These are phyloP conservation scores for Nicotiana benthamiana DNA, from an alignment of 257 asterid genomes.

Conservation along the genomic window DNA sequence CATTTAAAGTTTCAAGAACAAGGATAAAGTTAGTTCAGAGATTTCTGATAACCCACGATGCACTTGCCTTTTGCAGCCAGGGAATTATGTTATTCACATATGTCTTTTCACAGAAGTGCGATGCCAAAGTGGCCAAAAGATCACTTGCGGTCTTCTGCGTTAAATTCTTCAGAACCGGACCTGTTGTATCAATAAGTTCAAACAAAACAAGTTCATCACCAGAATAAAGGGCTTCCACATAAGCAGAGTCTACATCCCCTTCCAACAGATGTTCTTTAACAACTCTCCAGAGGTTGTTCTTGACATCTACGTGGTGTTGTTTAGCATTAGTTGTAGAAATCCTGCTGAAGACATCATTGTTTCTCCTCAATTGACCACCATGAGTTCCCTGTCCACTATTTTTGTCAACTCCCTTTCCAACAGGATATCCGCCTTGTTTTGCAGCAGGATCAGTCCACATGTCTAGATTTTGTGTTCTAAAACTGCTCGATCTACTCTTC, in stretches of 20 bases:
- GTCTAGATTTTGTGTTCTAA: conserved; percentile 39
- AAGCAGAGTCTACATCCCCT: conserved; percentile 76
- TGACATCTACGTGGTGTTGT: conserved; percentile 35
- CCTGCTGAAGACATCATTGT: conserved; percentile 27
- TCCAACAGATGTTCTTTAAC: conserved; percentile 44
- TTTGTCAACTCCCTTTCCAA: conserved; percentile 31
- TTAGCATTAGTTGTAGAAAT: conserved; percentile 33
- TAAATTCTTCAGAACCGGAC: conserved; percentile 68
- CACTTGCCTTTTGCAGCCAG: conserved; percentile 92
- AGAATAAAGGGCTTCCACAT: conserved; percentile 63
- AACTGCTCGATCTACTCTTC: conserved; percentile 45
- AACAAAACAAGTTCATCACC: conserved; percentile 65
- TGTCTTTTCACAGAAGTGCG: conserved; percentile 61
- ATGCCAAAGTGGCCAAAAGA: conserved; percentile 53
- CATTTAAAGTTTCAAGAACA: neutral
- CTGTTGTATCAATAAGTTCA: conserved; percentile 85
- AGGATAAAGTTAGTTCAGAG: neutral
- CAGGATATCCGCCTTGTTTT: conserved; percentile 37
- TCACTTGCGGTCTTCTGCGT: conserved; percentile 58
- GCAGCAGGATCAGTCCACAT: conserved; percentile 48
- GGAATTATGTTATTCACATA: conserved; percentile 66
- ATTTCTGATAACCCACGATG: conserved; percentile 1
- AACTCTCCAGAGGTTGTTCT: conserved; percentile 43
- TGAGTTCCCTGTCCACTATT: conserved; percentile 29
- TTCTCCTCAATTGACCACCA: conserved; percentile 41